Base-by-base conservation (phyloP, 164 flowering plant species). In the Tetracentron sinense region DNA sequence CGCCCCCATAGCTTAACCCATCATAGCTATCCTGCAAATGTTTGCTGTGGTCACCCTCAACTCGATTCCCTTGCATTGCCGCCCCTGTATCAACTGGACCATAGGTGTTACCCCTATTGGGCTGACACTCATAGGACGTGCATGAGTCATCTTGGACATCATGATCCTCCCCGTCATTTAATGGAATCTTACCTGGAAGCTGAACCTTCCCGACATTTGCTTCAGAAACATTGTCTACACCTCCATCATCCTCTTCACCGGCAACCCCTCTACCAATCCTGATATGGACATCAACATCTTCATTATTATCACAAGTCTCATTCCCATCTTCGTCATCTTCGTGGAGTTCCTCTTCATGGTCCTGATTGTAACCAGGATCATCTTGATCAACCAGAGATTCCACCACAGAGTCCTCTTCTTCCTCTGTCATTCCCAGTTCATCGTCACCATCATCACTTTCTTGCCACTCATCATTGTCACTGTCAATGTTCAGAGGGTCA, bases 401-500 rank as follows among this genome's bases (percentile, higher is more conserved):
- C 16, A 79, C 72, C 17, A 35, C 80, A 51, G 83, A 79, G 25
- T 78, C 83, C 10, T 72, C 83, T 7, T 79, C 86, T 30, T 84
- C 89, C 27, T 69, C 82, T 30, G 58, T 29, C 16, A 60, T 27
- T 49, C 55, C 74, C 74, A 46, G 53, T 61, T 77, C 76, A 25
- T 69, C 73, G 27, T 57, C 54, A 25, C 69, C 69, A 61, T 67
- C 80, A 44, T 74, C 77, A 35, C 47, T 76, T 29, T 63, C 70
- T 47, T 75, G 84, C 82, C 82, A 81, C 69, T 82, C 92, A 74
- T 90, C 93, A 69, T 87, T 69, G 58, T 87, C 92, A 68, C 92
- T 87, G 54, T 85, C 89, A 27, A 84, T 77, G 54, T 79, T 69
- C 66, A 80, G 42, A 12, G 60, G 42, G 49, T 61, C 62, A 54